These are phyloP conservation scores for Hypomyces rosellus DNA, from an alignment of 2,329 filamentous ascomycete genomes.

Conservation along the genomic window DNA sequence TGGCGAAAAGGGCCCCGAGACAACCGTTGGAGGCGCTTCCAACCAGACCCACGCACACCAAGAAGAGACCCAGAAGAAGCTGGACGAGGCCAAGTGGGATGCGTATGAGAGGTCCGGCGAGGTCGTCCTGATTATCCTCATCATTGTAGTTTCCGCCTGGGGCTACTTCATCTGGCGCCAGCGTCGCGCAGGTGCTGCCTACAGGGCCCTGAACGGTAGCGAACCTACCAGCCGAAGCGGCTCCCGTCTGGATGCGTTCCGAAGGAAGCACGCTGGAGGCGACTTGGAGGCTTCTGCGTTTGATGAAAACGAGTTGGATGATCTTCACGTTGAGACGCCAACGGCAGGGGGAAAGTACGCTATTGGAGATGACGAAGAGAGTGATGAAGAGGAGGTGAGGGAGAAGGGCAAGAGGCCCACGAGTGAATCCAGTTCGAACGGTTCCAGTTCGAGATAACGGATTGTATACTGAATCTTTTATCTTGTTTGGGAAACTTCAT, in stretches of 20 bases:
- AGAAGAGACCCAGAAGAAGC: slow-evolving; percentile 50
- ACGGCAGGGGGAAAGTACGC: slow-evolving; percentile 44
- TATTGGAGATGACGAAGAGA: slow-evolving; percentile 50
- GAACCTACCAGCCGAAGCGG: slow-evolving; percentile 27
- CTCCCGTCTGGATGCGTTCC: slow-evolving; percentile 41
- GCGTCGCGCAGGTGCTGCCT: slow-evolving; percentile 49
- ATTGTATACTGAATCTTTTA: not conserved
- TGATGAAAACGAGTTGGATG: slow-evolving; percentile 59
- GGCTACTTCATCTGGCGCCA: slow-evolving; percentile 65
- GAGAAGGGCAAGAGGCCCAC: not conserved
- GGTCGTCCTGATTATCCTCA: slow-evolving; percentile 74
- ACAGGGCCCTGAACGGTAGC: slow-evolving; percentile 43
- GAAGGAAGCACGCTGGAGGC: slow-evolving; percentile 37
- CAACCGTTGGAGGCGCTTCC: slow-evolving; percentile 66
- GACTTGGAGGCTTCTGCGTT: slow-evolving; percentile 61
- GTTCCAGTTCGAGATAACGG: not conserved
- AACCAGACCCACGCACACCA: slow-evolving; percentile 52
- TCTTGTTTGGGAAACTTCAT: not conserved
- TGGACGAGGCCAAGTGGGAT: slow-evolving; percentile 81
- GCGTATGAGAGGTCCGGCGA: slow-evolving; percentile 86
- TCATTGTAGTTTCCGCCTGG: slow-evolving; percentile 66
- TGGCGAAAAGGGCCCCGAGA: slow-evolving; percentile 74
- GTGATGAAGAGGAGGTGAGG: slow-evolving; percentile 37
- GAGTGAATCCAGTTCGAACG: not conserved
- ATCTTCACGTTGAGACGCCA: slow-evolving; percentile 48